Conservation (phyloP, 23 red algal species). For the Gracilaria vermiculophylla region DNA sequence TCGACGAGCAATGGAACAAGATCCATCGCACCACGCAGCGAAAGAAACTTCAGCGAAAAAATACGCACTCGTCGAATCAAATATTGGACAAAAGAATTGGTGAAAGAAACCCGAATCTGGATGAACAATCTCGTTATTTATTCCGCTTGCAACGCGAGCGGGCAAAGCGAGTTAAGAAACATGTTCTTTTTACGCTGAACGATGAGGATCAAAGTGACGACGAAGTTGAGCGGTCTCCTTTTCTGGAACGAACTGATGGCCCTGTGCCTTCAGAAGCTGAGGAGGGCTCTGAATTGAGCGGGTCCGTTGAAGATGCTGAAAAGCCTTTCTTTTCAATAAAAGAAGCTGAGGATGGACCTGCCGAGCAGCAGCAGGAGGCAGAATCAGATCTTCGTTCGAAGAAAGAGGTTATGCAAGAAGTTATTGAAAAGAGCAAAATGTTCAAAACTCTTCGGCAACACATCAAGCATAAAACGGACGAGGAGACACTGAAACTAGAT, state of each 20-base stretch:
- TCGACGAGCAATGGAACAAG: conserved; percentile 37
- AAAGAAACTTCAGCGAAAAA: neutral
- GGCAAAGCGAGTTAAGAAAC: conserved; percentile 14
- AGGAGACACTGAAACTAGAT: conserved; percentile 50
- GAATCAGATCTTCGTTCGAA: conserved; percentile 6
- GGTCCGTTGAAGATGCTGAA: neutral
- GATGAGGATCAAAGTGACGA: conserved; percentile 3
- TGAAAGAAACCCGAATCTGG: conserved; percentile 31
- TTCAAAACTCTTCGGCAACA: conserved; percentile 63
- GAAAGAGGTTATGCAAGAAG: conserved; percentile 67
- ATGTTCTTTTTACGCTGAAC: conserved; percentile 10
- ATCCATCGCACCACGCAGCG: conserved; percentile 3
- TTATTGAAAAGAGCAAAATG: conserved; percentile 72
- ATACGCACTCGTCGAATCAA: neutral
- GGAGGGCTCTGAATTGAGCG: neutral
- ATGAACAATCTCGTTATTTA: conserved; percentile 49
- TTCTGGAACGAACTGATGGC: neutral
- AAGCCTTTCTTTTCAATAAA: conserved; percentile 4
- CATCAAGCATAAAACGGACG: conserved; percentile 40
- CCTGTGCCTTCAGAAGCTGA: neutral
- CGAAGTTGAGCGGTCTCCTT: neutral
- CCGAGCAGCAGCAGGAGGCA: neutral
- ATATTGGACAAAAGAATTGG: conserved; percentile 61
- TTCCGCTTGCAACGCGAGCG: conserved; percentile 55
- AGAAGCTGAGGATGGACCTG: neutral